These are phyloP conservation scores for Protostelium mycophagum DNA, from an alignment of 78 protist species.

Conservation along the genomic window DNA sequence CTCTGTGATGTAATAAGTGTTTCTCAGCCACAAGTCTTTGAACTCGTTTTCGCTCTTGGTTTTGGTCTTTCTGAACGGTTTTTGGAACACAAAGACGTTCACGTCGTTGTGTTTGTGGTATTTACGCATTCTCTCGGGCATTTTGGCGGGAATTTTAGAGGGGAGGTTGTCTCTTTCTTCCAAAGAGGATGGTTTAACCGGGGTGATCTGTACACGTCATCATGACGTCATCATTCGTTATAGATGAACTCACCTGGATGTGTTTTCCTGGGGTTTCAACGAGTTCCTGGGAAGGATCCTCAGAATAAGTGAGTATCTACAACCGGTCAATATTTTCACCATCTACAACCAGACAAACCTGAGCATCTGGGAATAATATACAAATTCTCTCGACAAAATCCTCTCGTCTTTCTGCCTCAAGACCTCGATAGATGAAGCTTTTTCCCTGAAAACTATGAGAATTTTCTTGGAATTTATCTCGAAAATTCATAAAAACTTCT, in stretches of 20 bases:
- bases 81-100: slow-evolving; percentile 44
- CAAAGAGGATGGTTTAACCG: slow-evolving; percentile 10
- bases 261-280: slow-evolving; percentile 11
- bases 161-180: not conserved
- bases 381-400: slow-evolving; percentile 61
- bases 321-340: too few species aligned
- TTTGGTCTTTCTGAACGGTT: slow-evolving; percentile 50
- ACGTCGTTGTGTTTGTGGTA: slow-evolving; percentile 42
- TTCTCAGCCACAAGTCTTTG: slow-evolving; percentile 63
- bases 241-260: too few species aligned
- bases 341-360: too few species aligned
- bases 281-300: slow-evolving; percentile 40
- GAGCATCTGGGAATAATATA: slow-evolving; percentile 58
- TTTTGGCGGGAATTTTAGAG: not conserved
- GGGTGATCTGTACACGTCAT: not conserved
- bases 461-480: not conserved
- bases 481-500: not conserved
- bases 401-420: slow-evolving; percentile 59
- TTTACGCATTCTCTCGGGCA: slow-evolving; percentile 35
- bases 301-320: slow-evolving; percentile 24
- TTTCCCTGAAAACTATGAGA: slow-evolving; percentile 25
- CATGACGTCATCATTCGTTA: too few species aligned
- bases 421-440: slow-evolving; percentile 66
- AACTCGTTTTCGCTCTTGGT: slow-evolving; percentile 58
- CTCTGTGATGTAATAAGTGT: slow-evolving; percentile 26